phyloP scores from a whole-genome alignment of 805 yeast species.

The Lipomyces orientalis region DNA sequence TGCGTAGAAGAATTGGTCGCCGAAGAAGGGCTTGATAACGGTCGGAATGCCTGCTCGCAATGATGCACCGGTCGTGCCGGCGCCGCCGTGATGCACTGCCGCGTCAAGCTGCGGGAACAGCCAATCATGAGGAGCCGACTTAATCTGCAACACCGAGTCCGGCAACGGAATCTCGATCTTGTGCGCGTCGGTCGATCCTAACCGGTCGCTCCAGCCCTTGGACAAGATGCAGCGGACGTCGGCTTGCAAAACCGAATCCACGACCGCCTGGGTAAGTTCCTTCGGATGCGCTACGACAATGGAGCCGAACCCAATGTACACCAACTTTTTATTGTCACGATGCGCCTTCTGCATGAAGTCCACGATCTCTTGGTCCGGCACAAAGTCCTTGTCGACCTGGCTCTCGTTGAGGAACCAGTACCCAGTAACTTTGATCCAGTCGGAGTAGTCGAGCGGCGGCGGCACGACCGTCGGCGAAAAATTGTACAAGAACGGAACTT shows the following conservation, averaged over 20 bases:
- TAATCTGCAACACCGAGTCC: conserved; percentile 67
- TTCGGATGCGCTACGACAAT: conserved; percentile 86
- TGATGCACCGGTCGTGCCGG: conserved; percentile 95
- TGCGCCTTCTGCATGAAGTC: conserved; percentile 69
- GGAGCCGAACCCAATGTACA: conserved; percentile 94
- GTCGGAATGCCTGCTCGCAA: conserved; percentile 87
- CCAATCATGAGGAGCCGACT: conserved; percentile 92
- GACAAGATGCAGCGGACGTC: conserved; percentile 86
- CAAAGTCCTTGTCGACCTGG: conserved; percentile 49
- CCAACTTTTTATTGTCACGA: conserved; percentile 67
- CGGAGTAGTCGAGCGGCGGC: conserved; percentile 90
- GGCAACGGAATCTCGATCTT: conserved; percentile 60
- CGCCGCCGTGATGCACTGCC: conserved; percentile 97
- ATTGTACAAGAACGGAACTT: conserved; percentile 86
- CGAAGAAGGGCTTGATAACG: conserved; percentile 91
- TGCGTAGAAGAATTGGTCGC: conserved; percentile 94
- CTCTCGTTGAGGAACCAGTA: conserved; percentile 90
- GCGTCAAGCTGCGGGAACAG: conserved; percentile 86
- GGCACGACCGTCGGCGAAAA: conserved; percentile 88
- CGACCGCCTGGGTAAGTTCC: conserved; percentile 75
- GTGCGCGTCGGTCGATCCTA: conserved; percentile 50
- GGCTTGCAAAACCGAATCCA: conserved; percentile 77
- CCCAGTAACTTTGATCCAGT: conserved; percentile 95
- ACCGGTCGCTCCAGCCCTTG: conserved; percentile 93
- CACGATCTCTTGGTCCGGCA: conserved; percentile 64